These are phyloP conservation scores for Eucalyptus lansdowneana DNA, from an alignment of 345 rosid species.

Conservation along the genomic window DNA sequence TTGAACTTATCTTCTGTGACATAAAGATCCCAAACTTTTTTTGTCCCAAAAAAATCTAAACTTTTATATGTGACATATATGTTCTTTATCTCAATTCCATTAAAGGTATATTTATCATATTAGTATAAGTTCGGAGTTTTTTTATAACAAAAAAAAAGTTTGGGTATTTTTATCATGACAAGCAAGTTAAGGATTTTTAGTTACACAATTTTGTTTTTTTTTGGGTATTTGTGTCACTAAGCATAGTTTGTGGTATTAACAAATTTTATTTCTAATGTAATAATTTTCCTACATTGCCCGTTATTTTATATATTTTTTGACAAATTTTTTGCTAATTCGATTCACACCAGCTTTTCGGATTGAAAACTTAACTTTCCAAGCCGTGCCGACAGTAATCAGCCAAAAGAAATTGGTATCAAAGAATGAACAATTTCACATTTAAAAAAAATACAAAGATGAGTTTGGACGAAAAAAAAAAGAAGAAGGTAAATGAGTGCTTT, in stretches of 20 bases:
- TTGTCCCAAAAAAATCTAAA: too few relatives aligned
- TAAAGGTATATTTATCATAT: neutral
- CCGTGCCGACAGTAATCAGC: neutral
- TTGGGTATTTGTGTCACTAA: neutral
- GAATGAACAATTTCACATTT: neutral
- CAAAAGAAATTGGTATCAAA: neutral
- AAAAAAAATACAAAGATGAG: too few relatives aligned
- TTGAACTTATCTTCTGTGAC: rapidly evolving
- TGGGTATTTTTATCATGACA: too few relatives aligned
- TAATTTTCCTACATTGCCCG: neutral
- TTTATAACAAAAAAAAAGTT: too few relatives aligned
- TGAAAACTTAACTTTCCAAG: neutral
- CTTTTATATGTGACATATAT: neutral
- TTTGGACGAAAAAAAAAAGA: neutral
- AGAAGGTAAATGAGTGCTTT: neutral
- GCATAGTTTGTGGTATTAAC: neutral
- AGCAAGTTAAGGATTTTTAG: neutral
- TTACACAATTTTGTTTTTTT: too few relatives aligned
- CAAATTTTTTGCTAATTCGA: too few relatives aligned
- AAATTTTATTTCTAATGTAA: neutral
- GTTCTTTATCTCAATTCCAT: too few relatives aligned
- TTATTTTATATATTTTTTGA: too few relatives aligned
- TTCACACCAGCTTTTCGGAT: neutral
- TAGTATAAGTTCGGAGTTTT: too few relatives aligned
- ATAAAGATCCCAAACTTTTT: too few relatives aligned